Evolutionary conservation across 768 basidiomycete genomes (phyloP), one percentile per base, ranked within the genome.

Genomic region (Cystofilobasidium macerans): DNA sequence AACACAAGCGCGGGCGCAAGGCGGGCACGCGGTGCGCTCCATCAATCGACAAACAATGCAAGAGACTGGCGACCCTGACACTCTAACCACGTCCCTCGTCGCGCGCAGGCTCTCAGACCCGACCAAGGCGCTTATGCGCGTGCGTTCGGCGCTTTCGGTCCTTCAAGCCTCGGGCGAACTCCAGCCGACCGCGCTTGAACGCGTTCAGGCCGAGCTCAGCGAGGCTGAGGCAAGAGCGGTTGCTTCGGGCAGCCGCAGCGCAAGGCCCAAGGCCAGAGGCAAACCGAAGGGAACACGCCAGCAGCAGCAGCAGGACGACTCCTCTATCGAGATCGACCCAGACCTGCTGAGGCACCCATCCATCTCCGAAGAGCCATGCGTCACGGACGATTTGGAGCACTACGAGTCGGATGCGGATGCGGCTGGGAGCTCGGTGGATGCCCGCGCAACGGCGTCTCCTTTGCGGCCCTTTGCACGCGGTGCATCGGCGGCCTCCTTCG

Each of bases 51-150:
- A 12, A 24, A n/a, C 28, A 38, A 42, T 48, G 16, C 38, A 16
- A 8, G 38, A 16, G 38, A 40, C 38, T 40, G 38, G 38, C 38
- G 38, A 40, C 38, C 8, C 38, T 16, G 12, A 48, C 47, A 3
- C 33, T 22, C 5, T n/a, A n/a, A n/a, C n/a, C n/a, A 9, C 20
- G 1, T 22, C 32, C 32, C n/a, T 62, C 47, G 20, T 51, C 35
- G 0, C 1, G 12, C 12, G 11, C 36, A 64, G 63, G 28, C 63
- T 65, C 35, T 48, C 45, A 0, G 64, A 65, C 48, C 64, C 64
- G 1, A 65, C 64, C 28, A 65, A 65, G 26, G 64, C 64, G 12
- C 57, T 48, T 47, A 65, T 65, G 64, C 56, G 64, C 24, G 59
- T 65, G 64, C 47, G 53, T 26, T 58, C 64, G 22, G 64, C 64